A percentile compares a stretch with the other conserved stretches of the same genome.
Evolutionary conservation across 2,329 filamentous ascomycete genomes (phyloP).

Genomic region (Fusarium decemcellulare): DNA sequence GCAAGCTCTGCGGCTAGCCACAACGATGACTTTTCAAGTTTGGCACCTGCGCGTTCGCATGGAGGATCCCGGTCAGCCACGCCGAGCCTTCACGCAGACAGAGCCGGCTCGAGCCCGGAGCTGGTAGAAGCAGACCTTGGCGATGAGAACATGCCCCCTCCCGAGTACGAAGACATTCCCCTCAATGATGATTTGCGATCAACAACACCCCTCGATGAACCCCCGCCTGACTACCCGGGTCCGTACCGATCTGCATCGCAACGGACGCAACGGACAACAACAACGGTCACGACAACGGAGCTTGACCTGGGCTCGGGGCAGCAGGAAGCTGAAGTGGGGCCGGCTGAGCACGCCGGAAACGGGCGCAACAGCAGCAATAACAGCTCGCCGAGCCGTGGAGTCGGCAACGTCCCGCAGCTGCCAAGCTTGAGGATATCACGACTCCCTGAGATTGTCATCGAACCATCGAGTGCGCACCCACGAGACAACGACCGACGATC

Average conservation of each 20-base stretch:
- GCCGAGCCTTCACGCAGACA: constrained; percentile 52
- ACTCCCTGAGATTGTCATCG: constrained; percentile 72
- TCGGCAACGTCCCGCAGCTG: constrained; percentile 61
- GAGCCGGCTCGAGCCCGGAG: constrained; percentile 67
- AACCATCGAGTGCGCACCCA: constrained; percentile 60
- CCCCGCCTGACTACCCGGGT: constrained; percentile 67
- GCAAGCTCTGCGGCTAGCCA: constrained; percentile 71
- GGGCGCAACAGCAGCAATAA: constrained; percentile 2
- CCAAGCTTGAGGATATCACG: constrained; percentile 65
- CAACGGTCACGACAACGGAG: constrained; percentile 16
- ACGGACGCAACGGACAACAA: constrained; percentile 13
- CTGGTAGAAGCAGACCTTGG: constrained; percentile 66
- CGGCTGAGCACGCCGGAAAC: constrained; percentile 10
- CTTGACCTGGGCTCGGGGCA: constrained; percentile 32
- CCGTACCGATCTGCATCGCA: constrained; percentile 50
- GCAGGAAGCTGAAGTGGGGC: constrained; percentile 16
- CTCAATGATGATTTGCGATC: constrained; percentile 57
- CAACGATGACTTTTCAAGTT: constrained; percentile 61
- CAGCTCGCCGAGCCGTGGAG: constrained; percentile 46
- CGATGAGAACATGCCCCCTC: constrained; percentile 64
- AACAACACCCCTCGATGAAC: constrained; percentile 60
- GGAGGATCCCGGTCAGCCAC: constrained; percentile 61
- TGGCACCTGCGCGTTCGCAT: constrained; percentile 54
- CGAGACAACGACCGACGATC: constrained; percentile 35
- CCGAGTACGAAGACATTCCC: constrained; percentile 67